A percentile compares a stretch with the other conserved stretches of the same genome.
Conservation (phyloP, 352 stramenopile species). For the Phytopythium sindhum region DNA sequence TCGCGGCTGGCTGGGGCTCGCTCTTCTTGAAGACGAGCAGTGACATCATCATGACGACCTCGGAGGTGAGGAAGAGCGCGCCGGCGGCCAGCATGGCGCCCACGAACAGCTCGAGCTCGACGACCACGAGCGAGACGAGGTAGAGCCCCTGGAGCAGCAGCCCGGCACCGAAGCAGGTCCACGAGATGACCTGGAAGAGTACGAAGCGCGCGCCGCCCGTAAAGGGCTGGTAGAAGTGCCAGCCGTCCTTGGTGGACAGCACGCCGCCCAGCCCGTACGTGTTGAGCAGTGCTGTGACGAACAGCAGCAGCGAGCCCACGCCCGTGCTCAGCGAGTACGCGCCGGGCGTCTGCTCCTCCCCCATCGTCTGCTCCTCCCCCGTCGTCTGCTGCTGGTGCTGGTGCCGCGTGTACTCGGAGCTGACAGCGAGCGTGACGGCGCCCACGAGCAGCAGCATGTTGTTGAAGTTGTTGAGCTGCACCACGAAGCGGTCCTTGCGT, state of each 20-base stretch:
- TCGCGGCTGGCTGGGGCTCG: constrained; percentile 7
- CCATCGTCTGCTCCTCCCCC: no score
- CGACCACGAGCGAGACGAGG: constrained; percentile 69
- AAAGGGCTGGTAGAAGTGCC: constrained; percentile 85
- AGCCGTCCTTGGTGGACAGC: constrained; percentile 67
- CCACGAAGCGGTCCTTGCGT: constrained; percentile 46
- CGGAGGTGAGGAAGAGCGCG: constrained; percentile 54
- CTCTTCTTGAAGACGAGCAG: constrained; percentile 51
- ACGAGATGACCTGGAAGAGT: constrained; percentile 71
- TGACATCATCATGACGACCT: constrained; percentile 84
- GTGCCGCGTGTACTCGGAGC: constrained; percentile 56
- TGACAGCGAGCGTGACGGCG: constrained; percentile 52
- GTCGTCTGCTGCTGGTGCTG: not conserved
- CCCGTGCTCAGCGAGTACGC: constrained; percentile 54
- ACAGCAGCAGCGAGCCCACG: constrained; percentile 59
- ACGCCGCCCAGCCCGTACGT: constrained; percentile 79
- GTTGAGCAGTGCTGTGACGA: constrained; percentile 76
- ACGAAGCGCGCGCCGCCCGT: constrained; percentile 73
- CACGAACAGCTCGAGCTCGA: constrained; percentile 80
- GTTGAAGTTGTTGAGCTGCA: constrained; percentile 85
- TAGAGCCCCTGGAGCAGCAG: constrained; percentile 72
- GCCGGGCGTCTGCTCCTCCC: constrained; percentile 8
- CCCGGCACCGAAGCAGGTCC: constrained; percentile 70
- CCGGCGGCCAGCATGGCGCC: constrained; percentile 66
- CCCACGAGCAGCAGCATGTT: constrained; percentile 80